A percentile compares a stretch with the other conserved stretches of the same genome.
These are phyloP conservation scores for Saccharomyces hybrid DNA, from an alignment of 1,139 yeast genomes.

Conservation along the genomic window DNA sequence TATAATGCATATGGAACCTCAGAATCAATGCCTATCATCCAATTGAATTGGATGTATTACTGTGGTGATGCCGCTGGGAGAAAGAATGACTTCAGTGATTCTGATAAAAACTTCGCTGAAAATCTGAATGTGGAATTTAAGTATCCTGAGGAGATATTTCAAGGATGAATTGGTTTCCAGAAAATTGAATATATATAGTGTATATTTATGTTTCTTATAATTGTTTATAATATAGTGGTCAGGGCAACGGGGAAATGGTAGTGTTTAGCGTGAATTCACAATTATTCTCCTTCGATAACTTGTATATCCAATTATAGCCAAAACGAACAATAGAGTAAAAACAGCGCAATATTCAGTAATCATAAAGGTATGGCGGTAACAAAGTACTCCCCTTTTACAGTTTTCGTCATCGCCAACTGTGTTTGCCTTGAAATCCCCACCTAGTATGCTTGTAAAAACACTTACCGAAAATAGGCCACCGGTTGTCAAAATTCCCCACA, in stretches of 20 bases:
- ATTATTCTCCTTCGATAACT: conserved; percentile 3
- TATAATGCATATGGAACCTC: conserved; percentile 1
- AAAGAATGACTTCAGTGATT: conserved; percentile 63
- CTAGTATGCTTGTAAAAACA: conserved; percentile 37
- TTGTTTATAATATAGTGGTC: not conserved
- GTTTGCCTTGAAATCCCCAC: conserved; percentile 35
- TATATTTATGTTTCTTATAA: not conserved
- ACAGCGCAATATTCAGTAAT: conserved; percentile 14
- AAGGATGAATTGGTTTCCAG: not conserved
- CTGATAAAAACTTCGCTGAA: conserved; percentile 64
- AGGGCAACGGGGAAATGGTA: not conserved
- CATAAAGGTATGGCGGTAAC: conserved; percentile 27
- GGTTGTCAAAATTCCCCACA: conserved; percentile 72
- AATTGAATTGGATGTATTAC: conserved; percentile 45
- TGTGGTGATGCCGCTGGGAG: conserved; percentile 99
- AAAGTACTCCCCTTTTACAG: conserved; percentile 22
- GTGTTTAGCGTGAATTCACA: not conserved
- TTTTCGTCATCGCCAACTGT: conserved; percentile 13
- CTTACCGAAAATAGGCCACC: conserved; percentile 40
- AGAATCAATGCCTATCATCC: conserved; percentile 24
- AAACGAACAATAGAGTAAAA: conserved; percentile 11
- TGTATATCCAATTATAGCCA: conserved; percentile 9
- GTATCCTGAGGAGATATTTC: conserved; percentile 58
- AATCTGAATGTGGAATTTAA: conserved; percentile 46
- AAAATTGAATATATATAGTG: not conserved